These are phyloP conservation scores for Pyrenula aspistea DNA, from an alignment of 495 filamentous ascomycete genomes.

Conservation along the genomic window DNA sequence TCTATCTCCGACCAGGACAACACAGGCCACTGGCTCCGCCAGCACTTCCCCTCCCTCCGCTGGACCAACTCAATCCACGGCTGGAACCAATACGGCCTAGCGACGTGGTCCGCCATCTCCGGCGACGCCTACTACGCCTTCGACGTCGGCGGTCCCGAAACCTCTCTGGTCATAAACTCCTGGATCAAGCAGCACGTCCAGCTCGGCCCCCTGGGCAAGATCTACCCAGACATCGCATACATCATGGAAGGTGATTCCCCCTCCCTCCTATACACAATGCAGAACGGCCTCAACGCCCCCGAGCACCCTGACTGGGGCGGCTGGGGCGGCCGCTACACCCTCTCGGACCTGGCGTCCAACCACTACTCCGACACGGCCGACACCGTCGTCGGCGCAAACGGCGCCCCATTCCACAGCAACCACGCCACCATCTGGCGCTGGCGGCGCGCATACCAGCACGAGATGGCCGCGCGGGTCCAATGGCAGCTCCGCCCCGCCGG, in stretches of 20 bases:
- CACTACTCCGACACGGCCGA: conserved; percentile 32
- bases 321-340: conserved; percentile 33
- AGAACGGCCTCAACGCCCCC: conserved; percentile 31
- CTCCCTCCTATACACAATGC: conserved; percentile 32
- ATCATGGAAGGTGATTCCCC: conserved; percentile 37
- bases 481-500: conserved; percentile 25
- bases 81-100: conserved; percentile 34
- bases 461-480: conserved; percentile 37
- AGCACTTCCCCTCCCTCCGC: conserved; percentile 29
- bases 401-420: conserved; percentile 22
- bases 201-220: conserved; percentile 24
- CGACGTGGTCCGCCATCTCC: conserved; percentile 33
- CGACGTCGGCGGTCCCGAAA: conserved; percentile 32
- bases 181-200: conserved; percentile 36
- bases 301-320: conserved; percentile 31
- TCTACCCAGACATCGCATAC: conserved; percentile 28
- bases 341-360: conserved; percentile 12
- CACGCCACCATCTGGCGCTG: conserved; percentile 39
- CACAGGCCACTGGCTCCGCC: conserved; percentile 33
- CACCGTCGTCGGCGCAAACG: conserved; percentile 23
- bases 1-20: conserved; percentile 39
- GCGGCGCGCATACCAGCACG: conserved; percentile 33
- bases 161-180: conserved; percentile 20
- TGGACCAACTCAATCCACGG: conserved; percentile 33
- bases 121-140: conserved; percentile 31